These are phyloP conservation scores for Zizania latifolia DNA, from an alignment of 176 grass and related monocot species.

Conservation along the genomic window DNA sequence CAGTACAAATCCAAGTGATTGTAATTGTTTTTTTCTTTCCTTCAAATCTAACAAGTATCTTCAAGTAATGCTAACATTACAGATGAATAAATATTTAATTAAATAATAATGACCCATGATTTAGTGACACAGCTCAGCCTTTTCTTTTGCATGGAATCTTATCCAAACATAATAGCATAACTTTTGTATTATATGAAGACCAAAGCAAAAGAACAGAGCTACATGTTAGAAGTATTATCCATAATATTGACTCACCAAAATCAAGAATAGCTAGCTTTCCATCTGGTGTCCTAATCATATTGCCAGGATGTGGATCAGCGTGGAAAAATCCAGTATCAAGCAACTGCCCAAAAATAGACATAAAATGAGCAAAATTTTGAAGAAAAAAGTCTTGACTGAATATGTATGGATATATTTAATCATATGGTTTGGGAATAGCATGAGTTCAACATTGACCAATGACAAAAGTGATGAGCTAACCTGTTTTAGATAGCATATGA, in stretches of 20 bases:
- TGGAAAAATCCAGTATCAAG: slow-evolving; percentile 99
- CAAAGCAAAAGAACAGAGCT: neutral
- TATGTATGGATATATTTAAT: neutral
- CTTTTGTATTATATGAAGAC: slow-evolving; percentile 3
- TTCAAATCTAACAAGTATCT: neutral
- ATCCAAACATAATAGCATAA: neutral
- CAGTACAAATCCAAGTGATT: neutral
- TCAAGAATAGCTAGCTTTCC: slow-evolving; percentile 99
- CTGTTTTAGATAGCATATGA: slow-evolving; percentile 99
- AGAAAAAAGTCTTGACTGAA: neutral
- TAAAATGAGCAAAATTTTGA: neutral
- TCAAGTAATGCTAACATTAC: neutral
- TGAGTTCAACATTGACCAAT: neutral
- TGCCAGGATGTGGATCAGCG: slow-evolving; percentile 94
- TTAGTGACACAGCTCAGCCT: neutral
- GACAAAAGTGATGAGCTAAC: slow-evolving; percentile 20
- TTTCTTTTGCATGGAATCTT: neutral
- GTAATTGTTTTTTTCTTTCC: neutral
- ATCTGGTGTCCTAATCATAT: slow-evolving; percentile 96
- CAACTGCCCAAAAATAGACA: slow-evolving; percentile 45
- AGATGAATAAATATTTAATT: neutral
- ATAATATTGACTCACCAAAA: slow-evolving; percentile 63
- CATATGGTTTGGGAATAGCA: neutral
- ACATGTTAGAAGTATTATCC: neutral
- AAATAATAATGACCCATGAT: neutral